Evolutionary conservation across 139 green algal genomes (phyloP).

Genomic region (Trebouxia sp.): DNA sequence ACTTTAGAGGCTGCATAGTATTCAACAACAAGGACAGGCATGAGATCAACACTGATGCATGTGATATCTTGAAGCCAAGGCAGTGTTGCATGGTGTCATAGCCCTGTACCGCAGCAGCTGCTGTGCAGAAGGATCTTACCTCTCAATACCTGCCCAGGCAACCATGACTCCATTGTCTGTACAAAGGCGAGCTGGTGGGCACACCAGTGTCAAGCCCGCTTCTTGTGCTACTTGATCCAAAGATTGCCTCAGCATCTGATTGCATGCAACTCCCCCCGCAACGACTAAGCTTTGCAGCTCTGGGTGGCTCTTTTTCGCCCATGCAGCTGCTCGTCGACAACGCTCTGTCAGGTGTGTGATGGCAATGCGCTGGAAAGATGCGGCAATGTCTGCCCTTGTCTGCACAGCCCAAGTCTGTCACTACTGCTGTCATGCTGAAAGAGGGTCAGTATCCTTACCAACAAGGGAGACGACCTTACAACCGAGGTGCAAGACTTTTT

Average conservation of each 20-base stretch:
- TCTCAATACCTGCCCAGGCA: slow-evolving; percentile 93
- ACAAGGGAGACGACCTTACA: no score
- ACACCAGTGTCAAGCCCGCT: slow-evolving; percentile 67
- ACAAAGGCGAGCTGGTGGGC: slow-evolving; percentile 83
- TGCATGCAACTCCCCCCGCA: slow-evolving; percentile 92
- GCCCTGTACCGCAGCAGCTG: background rate
- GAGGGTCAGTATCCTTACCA: no score
- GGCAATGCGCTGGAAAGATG: slow-evolving; percentile 89
- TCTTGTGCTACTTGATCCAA: slow-evolving; percentile 39
- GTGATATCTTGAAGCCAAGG: background rate
- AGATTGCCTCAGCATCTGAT: slow-evolving; percentile 69
- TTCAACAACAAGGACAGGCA: no score
- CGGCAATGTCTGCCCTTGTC: slow-evolving; percentile 87
- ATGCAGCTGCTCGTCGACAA: slow-evolving; percentile 38
- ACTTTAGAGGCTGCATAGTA: no score
- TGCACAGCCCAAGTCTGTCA: slow-evolving; percentile 31
- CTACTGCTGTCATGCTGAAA: no score
- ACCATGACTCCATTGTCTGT: slow-evolving; percentile 99
- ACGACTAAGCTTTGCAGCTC: slow-evolving; percentile 77
- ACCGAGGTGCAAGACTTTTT: no score
- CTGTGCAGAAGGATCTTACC: slow-evolving; percentile 26
- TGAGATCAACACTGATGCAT: no score
- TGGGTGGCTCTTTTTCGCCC: slow-evolving; percentile 61
- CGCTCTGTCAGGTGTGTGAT: slow-evolving; percentile 86
- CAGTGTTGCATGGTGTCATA: background rate